phyloP scores from a whole-genome alignment of 441 rosid genomes.

The Adansonia rubrostipa region DNA sequence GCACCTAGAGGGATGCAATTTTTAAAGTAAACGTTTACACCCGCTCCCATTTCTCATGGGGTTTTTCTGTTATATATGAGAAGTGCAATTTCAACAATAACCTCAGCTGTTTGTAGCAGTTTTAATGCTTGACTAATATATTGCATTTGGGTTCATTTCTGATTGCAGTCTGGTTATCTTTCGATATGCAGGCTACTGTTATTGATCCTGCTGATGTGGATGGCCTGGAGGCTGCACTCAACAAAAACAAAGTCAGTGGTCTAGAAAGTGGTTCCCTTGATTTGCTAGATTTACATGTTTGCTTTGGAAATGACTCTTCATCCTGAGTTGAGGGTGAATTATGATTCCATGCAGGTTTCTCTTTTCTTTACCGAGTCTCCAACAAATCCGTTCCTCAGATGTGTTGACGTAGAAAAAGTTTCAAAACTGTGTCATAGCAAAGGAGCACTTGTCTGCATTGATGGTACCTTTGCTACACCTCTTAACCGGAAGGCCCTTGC shows the following conservation, averaged over 20 bases:
- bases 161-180: slow-evolving; percentile 14
- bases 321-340: slow-evolving; percentile 25
- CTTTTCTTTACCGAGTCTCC: slow-evolving; percentile 97
- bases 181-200: slow-evolving; percentile 73
- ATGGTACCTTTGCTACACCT: slow-evolving; percentile 99
- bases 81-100: not conserved
- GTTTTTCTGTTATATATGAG: not conserved
- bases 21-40: not conserved
- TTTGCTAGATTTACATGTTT: slow-evolving; percentile 6
- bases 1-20: not conserved
- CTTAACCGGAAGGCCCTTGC: slow-evolving; percentile 93
- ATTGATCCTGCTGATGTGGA: slow-evolving; percentile 93
- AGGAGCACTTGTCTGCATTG: slow-evolving; percentile 93
- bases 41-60: not conserved
- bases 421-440: slow-evolving; percentile 87
- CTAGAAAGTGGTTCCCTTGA: not conserved
- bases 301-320: slow-evolving; percentile 11
- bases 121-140: not conserved
- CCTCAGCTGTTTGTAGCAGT: not conserved
- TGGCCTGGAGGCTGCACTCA: slow-evolving; percentile 77
- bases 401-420: slow-evolving; percentile 90
- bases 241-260: slow-evolving; percentile 65
- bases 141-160: not conserved
- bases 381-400: slow-evolving; percentile 93
- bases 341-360: slow-evolving; percentile 64